A percentile compares a stretch with the other conserved stretches of the same genome.
Evolutionary conservation across 306 rosid species (phyloP).

Genomic region (barrel medic (Medicago truncatula)): MtrunA17r5.0-ANR NC_053044.1:40836501-40837000

Average conservation of each 20-base stretch:
- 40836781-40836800: conserved; percentile 90
- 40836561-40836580: conserved; percentile 90
- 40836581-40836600: conserved; percentile 85
- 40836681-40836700: conserved; percentile 93
- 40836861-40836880: conserved; percentile 81
- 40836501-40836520: conserved; percentile 94
- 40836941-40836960: conserved; percentile 64
- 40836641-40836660: conserved; percentile 89
- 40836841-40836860: conserved; percentile 67
- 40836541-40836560: conserved; percentile 95
- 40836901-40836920: conserved; percentile 97
- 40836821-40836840: conserved; percentile 89
- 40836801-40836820: conserved; percentile 82
- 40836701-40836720: conserved; percentile 86
- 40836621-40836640: conserved; percentile 78
- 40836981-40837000: conserved; percentile 98
- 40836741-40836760: conserved; percentile 97
- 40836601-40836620: conserved; percentile 91
- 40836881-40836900: conserved; percentile 84
- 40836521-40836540: conserved; percentile 77
- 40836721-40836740: conserved; percentile 85
- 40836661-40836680: conserved; percentile 87
- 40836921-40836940: conserved; percentile 74
- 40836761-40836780: conserved; percentile 89
- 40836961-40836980: conserved; percentile 95